Evolutionary conservation across 805 yeast species (phyloP).

Genomic region (Nakazawaea pomicola): DNA sequence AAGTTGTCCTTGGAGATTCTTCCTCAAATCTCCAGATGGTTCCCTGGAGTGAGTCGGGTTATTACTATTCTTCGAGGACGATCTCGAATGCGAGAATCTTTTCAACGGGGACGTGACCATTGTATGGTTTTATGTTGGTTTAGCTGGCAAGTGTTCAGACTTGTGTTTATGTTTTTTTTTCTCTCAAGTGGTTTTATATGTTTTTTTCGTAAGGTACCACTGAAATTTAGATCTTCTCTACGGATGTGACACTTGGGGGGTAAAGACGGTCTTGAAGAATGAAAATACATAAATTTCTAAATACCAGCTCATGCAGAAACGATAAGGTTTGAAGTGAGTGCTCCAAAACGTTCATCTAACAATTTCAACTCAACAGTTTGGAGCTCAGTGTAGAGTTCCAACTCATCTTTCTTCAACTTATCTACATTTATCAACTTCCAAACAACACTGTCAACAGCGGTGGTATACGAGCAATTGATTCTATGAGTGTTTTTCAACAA

Average conservation of each 20-base stretch:
- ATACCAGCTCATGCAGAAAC: constrained; percentile 40
- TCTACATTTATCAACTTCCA: constrained; percentile 59
- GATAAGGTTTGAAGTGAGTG: constrained; percentile 70
- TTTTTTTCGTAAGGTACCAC: neutral
- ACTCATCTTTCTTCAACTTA: constrained; percentile 43
- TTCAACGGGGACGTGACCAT: constrained; percentile 12
- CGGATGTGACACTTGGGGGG: too few relatives aligned
- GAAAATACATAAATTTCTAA: neutral
- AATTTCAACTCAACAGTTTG: constrained; percentile 55
- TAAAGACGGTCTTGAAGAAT: too few relatives aligned
- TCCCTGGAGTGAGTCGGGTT: neutral
- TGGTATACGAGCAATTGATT: constrained; percentile 34
- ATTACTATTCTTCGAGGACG: constrained; percentile 4
- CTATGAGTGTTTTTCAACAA: constrained; percentile 31
- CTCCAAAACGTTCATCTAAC: constrained; percentile 65
- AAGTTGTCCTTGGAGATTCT: neutral
- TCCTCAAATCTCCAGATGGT: constrained; percentile 2
- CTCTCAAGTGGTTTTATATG: neutral
- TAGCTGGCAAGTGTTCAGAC: neutral
- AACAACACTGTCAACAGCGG: constrained; percentile 49
- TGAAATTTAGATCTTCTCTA: too few relatives aligned
- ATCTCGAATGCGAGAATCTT: constrained; percentile 10
- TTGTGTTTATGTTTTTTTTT: constrained; percentile 1
- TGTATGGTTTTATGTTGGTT: neutral
- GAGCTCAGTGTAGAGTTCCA: constrained; percentile 58